A percentile compares a stretch with the other conserved stretches of the same genome.
Evolutionary conservation across 495 filamentous ascomycete genomes (phyloP).

Genomic region (Echria macrotheca): DNA sequence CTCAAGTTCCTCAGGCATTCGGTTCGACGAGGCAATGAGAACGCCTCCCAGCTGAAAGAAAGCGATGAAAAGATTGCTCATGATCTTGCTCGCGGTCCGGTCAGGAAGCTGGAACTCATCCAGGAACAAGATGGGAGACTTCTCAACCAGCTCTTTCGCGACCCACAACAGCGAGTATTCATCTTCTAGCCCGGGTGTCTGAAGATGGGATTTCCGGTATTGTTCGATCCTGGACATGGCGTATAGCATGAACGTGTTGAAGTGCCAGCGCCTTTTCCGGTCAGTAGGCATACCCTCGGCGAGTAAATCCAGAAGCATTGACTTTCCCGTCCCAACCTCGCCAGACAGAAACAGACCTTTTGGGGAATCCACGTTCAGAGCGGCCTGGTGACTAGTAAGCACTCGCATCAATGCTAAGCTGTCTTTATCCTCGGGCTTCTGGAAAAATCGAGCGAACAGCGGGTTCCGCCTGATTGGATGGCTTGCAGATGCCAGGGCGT

Average conservation of each 20-base stretch:
- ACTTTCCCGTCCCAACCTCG: conserved; percentile 67
- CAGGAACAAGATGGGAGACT: conserved; percentile 63
- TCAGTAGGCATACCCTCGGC: conserved; percentile 60
- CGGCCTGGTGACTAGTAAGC: conserved; percentile 58
- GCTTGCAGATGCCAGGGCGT: conserved; percentile 34
- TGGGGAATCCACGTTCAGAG: conserved; percentile 55
- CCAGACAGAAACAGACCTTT: conserved; percentile 63
- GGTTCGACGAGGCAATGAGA: conserved; percentile 64
- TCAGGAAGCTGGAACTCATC: conserved; percentile 74
- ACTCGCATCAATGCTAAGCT: conserved; percentile 54
- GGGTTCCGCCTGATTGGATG: conserved; percentile 48
- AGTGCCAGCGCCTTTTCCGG: conserved; percentile 66
- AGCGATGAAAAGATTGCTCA: conserved; percentile 63
- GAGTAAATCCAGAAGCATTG: conserved; percentile 65
- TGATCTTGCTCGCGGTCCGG: conserved; percentile 59
- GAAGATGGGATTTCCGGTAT: conserved; percentile 41
- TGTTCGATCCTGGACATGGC: conserved; percentile 57
- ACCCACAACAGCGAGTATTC: conserved; percentile 61
- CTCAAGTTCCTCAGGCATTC: conserved; percentile 67
- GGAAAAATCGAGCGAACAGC: conserved; percentile 42
- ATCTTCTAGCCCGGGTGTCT: conserved; percentile 26
- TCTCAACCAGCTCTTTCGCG: conserved; percentile 60
- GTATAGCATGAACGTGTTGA: conserved; percentile 71
- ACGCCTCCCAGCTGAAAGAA: conserved; percentile 73
- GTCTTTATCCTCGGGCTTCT: conserved; percentile 33